Evolutionary conservation across 2,329 filamentous ascomycete species (phyloP).

Genomic region (Venturia oleaginea): DNA sequence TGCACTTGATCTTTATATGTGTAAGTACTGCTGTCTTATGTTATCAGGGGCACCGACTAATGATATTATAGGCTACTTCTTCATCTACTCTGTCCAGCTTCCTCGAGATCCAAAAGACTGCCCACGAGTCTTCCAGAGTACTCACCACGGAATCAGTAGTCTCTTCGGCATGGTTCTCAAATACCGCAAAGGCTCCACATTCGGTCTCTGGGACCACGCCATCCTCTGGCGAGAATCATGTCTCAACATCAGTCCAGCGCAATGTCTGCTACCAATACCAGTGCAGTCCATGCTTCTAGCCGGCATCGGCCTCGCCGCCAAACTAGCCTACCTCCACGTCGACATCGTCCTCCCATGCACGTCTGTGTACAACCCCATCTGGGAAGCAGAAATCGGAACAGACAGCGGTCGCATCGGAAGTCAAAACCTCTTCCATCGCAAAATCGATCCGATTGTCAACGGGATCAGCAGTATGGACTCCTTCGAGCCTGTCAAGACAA

Average conservation of each 20-base stretch:
- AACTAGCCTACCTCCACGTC: conserved; percentile 32
- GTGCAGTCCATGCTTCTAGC: conserved; percentile 19
- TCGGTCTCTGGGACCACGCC: conserved; percentile 51
- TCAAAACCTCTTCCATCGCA: conserved; percentile 42
- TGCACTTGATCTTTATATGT: conserved; percentile 26
- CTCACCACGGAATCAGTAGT: conserved; percentile 47
- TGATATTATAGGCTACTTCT: conserved; percentile 25
- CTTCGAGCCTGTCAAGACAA: conserved; percentile 46
- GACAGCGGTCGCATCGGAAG: conserved; percentile 43
- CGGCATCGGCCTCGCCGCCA: conserved; percentile 18
- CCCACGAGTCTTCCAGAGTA: conserved; percentile 46
- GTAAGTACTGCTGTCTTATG: conserved; percentile 16
- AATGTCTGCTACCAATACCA: conserved; percentile 17
- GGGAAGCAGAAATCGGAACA: conserved; percentile 50
- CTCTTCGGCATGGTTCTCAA: conserved; percentile 49
- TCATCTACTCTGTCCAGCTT: conserved; percentile 39
- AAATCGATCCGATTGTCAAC: conserved; percentile 52
- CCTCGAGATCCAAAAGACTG: conserved; percentile 40
- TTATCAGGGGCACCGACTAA: neutral
- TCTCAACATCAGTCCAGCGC: conserved; percentile 16
- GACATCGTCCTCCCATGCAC: conserved; percentile 49
- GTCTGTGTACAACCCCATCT: conserved; percentile 50
- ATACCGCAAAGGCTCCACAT: conserved; percentile 43
- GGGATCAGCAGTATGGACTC: conserved; percentile 51
- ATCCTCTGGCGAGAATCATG: conserved; percentile 44